These are phyloP conservation scores for Holtermanniella nyarrowii DNA, from an alignment of 768 basidiomycete species.

Conservation along the genomic window DNA sequence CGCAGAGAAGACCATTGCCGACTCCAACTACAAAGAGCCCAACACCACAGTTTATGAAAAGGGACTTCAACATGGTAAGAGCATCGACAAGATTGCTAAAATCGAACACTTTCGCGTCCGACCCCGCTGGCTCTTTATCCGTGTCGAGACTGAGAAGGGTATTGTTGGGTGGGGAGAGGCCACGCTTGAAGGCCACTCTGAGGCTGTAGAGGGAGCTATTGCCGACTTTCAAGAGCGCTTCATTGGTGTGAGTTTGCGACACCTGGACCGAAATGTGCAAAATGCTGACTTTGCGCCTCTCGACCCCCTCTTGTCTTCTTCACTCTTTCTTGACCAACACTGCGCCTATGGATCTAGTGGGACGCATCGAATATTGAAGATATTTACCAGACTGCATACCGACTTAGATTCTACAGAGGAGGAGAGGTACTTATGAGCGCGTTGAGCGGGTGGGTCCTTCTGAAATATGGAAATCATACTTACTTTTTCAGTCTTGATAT, in stretches of 20 bases:
- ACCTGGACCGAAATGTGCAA: too few relatives aligned
- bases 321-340: too few relatives aligned
- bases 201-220: slow-evolving; percentile 59
- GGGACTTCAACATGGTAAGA: slow-evolving; percentile 11
- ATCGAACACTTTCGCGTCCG: slow-evolving; percentile 51
- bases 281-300: too few relatives aligned
- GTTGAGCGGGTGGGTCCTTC: slow-evolving; percentile 9
- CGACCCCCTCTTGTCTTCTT: too few relatives aligned
- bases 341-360: too few relatives aligned
- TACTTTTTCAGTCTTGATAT: slow-evolving; percentile 48
- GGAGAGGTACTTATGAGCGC: slow-evolving; percentile 57
- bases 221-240: slow-evolving; percentile 51
- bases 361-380: slow-evolving; percentile 50
- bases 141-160: slow-evolving; percentile 53
- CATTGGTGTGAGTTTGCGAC: too few relatives aligned
- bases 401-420: slow-evolving; percentile 59
- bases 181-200: slow-evolving; percentile 59
- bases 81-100: slow-evolving; percentile 24
- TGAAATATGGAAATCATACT: neutral
- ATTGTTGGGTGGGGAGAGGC: slow-evolving; percentile 62
- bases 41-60: slow-evolving; percentile 4
- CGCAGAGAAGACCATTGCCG: neutral
- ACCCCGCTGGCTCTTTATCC: slow-evolving; percentile 60
- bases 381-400: slow-evolving; percentile 54
- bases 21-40: neutral